Conservation (phyloP, 2,329 filamentous ascomycete species). For the Verticillium alfalfae region DNA sequence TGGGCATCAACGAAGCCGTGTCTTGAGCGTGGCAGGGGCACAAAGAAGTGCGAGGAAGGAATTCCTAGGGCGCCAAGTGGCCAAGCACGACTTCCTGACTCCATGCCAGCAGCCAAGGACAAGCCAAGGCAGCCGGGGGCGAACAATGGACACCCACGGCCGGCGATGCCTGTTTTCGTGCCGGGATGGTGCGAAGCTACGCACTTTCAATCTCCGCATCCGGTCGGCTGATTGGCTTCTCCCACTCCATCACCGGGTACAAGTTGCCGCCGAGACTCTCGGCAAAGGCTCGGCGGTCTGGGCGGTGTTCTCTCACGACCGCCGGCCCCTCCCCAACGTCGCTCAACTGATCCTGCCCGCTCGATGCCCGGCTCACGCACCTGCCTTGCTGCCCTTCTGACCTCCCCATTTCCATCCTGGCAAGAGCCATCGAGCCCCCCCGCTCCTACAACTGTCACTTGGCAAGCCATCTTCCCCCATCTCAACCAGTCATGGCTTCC, state of each 20-base stretch:
- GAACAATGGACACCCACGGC: not conserved
- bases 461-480: not conserved
- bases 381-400: not conserved
- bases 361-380: not conserved
- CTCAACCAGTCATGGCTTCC: not conserved
- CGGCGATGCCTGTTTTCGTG: not conserved
- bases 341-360: not conserved
- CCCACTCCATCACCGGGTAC: not conserved
- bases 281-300: slow-evolving; percentile 2
- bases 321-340: not conserved
- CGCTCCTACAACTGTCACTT: not conserved
- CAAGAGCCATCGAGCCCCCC: not conserved
- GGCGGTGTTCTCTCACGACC: not conserved
- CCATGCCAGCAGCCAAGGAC: not conserved
- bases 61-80: not conserved
- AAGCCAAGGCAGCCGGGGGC: not conserved
- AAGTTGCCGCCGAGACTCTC: slow-evolving; percentile 1
- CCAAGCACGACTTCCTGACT: not conserved
- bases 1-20: not conserved
- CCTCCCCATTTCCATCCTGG: not conserved
- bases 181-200: not conserved
- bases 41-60: not conserved
- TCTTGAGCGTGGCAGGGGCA: not conserved
- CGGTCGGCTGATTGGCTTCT: not conserved
- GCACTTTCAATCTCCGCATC: not conserved